phyloP scores from a whole-genome alignment of 805 yeast species.

The Hanseniaspora vineae region DNA sequence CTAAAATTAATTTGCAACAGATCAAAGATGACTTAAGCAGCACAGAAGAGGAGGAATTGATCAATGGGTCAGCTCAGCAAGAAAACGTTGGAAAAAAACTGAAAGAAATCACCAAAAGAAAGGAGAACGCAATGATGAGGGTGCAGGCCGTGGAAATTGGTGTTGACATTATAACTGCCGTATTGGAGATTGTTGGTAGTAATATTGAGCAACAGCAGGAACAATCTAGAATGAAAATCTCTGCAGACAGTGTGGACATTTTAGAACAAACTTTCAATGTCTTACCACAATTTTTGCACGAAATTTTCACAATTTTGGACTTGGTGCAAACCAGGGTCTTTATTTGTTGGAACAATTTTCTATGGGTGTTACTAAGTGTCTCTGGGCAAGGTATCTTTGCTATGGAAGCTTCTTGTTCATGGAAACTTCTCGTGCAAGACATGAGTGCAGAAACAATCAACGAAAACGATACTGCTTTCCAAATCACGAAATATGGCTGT shows the following conservation, averaged over 20 bases:
- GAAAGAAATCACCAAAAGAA: conserved; percentile 27
- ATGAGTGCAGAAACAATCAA: neutral
- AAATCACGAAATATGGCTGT: conserved; percentile 28
- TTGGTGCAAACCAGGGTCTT: conserved; percentile 17
- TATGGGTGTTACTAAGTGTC: conserved; percentile 33
- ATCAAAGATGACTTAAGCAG: conserved; percentile 17
- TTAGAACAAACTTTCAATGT: conserved; percentile 4
- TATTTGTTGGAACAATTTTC: conserved; percentile 57
- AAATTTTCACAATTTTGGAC: conserved; percentile 9
- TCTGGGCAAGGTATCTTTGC: neutral
- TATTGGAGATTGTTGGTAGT: conserved; percentile 43
- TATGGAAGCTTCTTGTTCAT: neutral
- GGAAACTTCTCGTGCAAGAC: neutral
- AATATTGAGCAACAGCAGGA: conserved; percentile 12
- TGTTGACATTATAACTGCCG: conserved; percentile 64
- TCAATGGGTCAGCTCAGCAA: neutral
- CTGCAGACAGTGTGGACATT: conserved; percentile 2
- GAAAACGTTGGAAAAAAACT: conserved; percentile 10
- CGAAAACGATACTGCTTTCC: conserved; percentile 18
- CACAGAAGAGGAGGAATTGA: conserved; percentile 10
- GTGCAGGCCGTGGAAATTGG: conserved; percentile 56
- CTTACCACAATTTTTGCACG: conserved; percentile 8
- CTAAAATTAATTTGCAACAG: conserved; percentile 20
- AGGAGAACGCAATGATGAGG: conserved; percentile 34
- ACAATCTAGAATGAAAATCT: neutral